Percentiles rank a stretch among this genome's conserved stretches.
These are phyloP conservation scores for Russula griseocarnosa DNA, from an alignment of 768 basidiomycete species.

Conservation along the genomic window DNA sequence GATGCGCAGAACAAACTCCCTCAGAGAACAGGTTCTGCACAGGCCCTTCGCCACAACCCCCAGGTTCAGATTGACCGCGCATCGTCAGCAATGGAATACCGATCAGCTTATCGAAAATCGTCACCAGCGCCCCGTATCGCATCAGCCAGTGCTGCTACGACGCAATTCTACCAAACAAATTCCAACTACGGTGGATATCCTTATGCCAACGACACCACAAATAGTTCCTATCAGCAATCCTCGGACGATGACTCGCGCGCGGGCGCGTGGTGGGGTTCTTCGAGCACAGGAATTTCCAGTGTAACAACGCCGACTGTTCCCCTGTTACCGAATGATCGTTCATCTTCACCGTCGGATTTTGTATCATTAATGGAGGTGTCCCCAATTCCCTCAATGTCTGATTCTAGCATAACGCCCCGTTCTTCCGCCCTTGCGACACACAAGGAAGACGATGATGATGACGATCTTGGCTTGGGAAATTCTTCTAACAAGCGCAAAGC, in stretches of 20 bases:
- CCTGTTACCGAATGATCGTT: slow-evolving; percentile 52
- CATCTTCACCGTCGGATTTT: slow-evolving; percentile 40
- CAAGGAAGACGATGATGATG: slow-evolving; percentile 60
- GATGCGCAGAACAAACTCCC: slow-evolving; percentile 41
- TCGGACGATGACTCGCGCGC: slow-evolving; percentile 3
- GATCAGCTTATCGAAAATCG: slow-evolving; percentile 43
- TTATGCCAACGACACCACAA: background rate
- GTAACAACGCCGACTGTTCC: slow-evolving; percentile 64
- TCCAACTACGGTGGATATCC: slow-evolving; percentile 32
- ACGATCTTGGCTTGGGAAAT: slow-evolving; percentile 92
- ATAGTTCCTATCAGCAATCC: slow-evolving; percentile 8
- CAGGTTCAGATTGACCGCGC: slow-evolving; percentile 61
- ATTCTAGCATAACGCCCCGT: slow-evolving; percentile 23
- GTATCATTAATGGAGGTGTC: slow-evolving; percentile 77
- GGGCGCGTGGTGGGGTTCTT: slow-evolving; percentile 60
- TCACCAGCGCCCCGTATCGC: slow-evolving; percentile 53
- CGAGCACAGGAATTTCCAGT: slow-evolving; percentile 37
- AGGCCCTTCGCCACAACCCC: slow-evolving; percentile 50
- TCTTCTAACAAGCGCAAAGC: slow-evolving; percentile 41
- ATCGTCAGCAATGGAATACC: slow-evolving; percentile 75
- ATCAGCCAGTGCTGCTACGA: slow-evolving; percentile 50
- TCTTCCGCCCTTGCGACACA: slow-evolving; percentile 26
- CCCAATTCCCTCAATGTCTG: slow-evolving; percentile 36
- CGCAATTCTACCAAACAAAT: slow-evolving; percentile 48
- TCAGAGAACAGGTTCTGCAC: slow-evolving; percentile 64